These are phyloP conservation scores for Phycomyces blakesleeanus DNA, from an alignment of 192 early-diverging fungal species.

Conservation along the genomic window DNA sequence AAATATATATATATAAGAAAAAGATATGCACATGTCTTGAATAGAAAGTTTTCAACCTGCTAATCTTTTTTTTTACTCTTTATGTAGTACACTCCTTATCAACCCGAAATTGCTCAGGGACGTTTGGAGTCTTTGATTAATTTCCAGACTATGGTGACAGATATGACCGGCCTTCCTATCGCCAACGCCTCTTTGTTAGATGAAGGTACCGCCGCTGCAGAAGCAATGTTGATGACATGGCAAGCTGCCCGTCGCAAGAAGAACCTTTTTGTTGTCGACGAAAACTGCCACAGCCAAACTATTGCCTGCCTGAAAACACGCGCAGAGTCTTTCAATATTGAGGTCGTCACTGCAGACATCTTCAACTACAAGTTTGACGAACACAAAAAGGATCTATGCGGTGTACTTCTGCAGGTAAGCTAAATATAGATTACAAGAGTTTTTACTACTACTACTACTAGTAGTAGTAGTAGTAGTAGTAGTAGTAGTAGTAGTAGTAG, in stretches of 20 bases:
- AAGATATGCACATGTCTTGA: not conserved
- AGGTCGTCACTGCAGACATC: constrained; percentile 83
- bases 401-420: constrained; percentile 86
- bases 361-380: constrained; percentile 72
- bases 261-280: constrained; percentile 91
- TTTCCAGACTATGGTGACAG: constrained; percentile 95
- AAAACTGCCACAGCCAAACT: constrained; percentile 93
- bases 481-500: too few relatives aligned
- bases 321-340: constrained; percentile 93
- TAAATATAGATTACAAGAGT: constrained; percentile 6
- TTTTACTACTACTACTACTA: too few relatives aligned
- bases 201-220: constrained; percentile 97
- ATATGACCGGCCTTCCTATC: constrained; percentile 93
- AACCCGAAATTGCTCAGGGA: constrained; percentile 98
- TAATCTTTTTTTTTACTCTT: not conserved
- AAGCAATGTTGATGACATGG: constrained; percentile 93
- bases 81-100: constrained; percentile 93
- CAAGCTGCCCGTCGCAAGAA: constrained; percentile 69
- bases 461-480: too few relatives aligned
- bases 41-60: not conserved
- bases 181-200: constrained; percentile 98
- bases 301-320: constrained; percentile 88
- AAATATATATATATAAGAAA: too few relatives aligned
- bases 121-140: constrained; percentile 96
- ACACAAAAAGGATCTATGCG: constrained; percentile 77